A percentile compares a stretch with the other conserved stretches of the same genome.
Conservation (phyloP, 2,329 filamentous ascomycete species). For the Lecanosticta acicola region DNA sequence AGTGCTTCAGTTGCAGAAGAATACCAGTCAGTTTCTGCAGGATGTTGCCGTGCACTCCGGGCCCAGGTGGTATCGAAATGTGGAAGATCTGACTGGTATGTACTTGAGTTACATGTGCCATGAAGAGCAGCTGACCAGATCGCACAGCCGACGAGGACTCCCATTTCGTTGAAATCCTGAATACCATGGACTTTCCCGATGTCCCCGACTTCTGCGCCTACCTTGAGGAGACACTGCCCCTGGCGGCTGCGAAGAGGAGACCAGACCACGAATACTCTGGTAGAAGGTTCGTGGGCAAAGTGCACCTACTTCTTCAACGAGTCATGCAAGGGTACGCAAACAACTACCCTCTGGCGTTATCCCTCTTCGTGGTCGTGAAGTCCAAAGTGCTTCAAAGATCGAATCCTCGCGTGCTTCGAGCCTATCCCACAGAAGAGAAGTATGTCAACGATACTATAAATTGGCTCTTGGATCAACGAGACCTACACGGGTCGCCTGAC, state of each 20-base stretch:
- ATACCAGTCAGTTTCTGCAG: constrained; percentile 1
- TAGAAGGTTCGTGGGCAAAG: constrained; percentile 1
- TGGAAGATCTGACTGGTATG: constrained; percentile 3
- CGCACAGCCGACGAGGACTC: constrained; percentile 1
- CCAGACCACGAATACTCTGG: constrained; percentile 2
- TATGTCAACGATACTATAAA: constrained; percentile 4
- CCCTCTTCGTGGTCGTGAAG: constrained; percentile 1
- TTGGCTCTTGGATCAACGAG: constrained; percentile 3
- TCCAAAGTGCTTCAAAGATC: no score
- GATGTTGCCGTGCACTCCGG: constrained; percentile 1
- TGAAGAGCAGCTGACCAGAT: background rate
- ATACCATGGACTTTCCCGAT: constrained; percentile 1
- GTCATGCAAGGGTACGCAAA: background rate
- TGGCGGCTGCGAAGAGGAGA: background rate
- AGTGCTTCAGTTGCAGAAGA: background rate
- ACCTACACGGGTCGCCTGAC: background rate
- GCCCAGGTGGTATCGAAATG: constrained; percentile 5
- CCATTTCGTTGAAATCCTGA: constrained; percentile 1
- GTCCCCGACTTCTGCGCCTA: constrained; percentile 4
- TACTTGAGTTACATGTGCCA: no score
- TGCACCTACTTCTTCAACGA: background rate
- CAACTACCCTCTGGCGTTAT: background rate
- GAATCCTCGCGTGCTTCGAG: background rate
- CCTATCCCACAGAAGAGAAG: background rate
- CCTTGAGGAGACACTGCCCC: background rate